Evolutionary conservation across 176 grass and related monocot species (phyloP).

Genomic region (Musa beccarii): DNA sequence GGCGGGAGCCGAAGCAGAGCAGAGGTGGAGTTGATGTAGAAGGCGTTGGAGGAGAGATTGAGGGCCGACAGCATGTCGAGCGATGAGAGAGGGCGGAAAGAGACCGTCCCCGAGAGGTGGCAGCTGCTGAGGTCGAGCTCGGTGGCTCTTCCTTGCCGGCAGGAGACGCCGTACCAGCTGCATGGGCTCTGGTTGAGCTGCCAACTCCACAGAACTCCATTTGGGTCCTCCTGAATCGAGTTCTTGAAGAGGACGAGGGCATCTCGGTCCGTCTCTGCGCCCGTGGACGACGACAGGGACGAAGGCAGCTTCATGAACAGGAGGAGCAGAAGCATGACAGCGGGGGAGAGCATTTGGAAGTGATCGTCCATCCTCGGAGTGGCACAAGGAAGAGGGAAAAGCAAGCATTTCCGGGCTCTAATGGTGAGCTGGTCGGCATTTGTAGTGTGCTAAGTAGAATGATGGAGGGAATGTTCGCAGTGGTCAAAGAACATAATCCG

Average conservation of each 20-base stretch:
- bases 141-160: conserved; percentile 42
- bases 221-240: conserved; percentile 40
- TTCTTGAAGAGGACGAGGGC: conserved; percentile 69
- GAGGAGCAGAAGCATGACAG: conserved; percentile 17
- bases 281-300: neutral
- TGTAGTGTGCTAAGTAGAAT: neutral
- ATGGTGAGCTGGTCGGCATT: neutral
- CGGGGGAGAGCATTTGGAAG: neutral
- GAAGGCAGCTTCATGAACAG: conserved; percentile 25
- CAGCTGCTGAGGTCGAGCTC: conserved; percentile 45
- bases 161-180: conserved; percentile 65
- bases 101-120: conserved; percentile 31
- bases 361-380: conserved; percentile 36
- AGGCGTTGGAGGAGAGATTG: conserved; percentile 63
- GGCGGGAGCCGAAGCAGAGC: conserved; percentile 35
- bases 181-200: conserved; percentile 28
- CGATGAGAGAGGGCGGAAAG: conserved; percentile 30
- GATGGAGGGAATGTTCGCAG: neutral
- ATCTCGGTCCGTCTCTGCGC: conserved; percentile 17
- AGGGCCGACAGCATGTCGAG: conserved; percentile 39
- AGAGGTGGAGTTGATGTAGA: conserved; percentile 32
- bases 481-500: conserved; percentile 15
- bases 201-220: conserved; percentile 50
- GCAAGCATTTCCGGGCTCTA: neutral
- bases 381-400: conserved; percentile 6